These are phyloP conservation scores for Diaporthe velutina DNA, from an alignment of 2,329 filamentous ascomycete species.

Conservation along the genomic window DNA sequence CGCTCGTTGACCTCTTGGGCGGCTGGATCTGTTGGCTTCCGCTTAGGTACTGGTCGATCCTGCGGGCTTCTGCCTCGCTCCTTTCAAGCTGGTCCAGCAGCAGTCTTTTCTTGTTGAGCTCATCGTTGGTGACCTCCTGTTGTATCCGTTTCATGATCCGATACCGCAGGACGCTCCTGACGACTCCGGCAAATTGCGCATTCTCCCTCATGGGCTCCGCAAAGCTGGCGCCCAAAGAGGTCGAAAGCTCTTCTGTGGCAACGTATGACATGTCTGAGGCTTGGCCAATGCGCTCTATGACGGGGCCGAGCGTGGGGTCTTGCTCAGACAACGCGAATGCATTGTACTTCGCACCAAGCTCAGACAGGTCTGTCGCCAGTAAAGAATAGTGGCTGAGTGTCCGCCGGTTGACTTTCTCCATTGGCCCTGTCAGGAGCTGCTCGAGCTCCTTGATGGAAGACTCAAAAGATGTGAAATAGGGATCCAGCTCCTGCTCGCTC, in stretches of 20 bases:
- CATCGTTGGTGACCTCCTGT: conserved; percentile 96
- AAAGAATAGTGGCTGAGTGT: conserved; percentile 88
- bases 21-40: conserved; percentile 74
- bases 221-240: conserved; percentile 90
- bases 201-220: conserved; percentile 98
- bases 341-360: conserved; percentile 95
- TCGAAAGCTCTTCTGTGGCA: conserved; percentile 90
- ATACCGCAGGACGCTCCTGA: conserved; percentile 89
- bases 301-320: conserved; percentile 87
- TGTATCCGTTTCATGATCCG: conserved; percentile 94
- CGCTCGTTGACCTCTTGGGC: conserved; percentile 76
- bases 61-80: conserved; percentile 91
- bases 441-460: conserved; percentile 93
- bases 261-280: conserved; percentile 97
- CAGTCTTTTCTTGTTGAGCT: conserved; percentile 86
- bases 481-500: conserved; percentile 91
- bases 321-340: conserved; percentile 96
- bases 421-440: conserved; percentile 86
- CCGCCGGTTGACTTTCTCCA: conserved; percentile 96
- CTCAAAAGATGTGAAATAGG: conserved; percentile 96
- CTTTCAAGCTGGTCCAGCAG: conserved; percentile 90
- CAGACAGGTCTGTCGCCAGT: conserved; percentile 88
- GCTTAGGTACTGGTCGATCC: conserved; percentile 93
- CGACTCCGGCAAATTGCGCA: conserved; percentile 95
- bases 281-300: conserved; percentile 94